Percentiles rank a stretch among this genome's conserved stretches.
Evolutionary conservation across 1,284 basidiomycete genomes (phyloP).

Genomic region (Schizophyllum commune): DNA sequence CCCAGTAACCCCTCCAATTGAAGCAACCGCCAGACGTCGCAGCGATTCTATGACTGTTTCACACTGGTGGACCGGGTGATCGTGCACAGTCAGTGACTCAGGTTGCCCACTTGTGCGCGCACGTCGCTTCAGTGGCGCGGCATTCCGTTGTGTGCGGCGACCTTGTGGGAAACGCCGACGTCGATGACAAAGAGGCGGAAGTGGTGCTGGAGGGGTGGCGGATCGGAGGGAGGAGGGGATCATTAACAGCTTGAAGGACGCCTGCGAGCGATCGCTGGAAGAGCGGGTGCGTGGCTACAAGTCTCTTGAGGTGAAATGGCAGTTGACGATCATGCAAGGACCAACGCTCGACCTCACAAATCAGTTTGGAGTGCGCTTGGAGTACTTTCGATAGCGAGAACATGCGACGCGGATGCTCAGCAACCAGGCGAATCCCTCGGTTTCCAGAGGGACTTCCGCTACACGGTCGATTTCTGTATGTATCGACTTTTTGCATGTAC

Average conservation of each 20-base stretch:
- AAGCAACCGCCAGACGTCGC: slow-evolving; percentile 68
- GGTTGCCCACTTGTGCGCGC: slow-evolving; percentile 82
- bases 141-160: slow-evolving; percentile 72
- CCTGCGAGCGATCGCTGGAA: slow-evolving; percentile 82
- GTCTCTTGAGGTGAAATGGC: neutral
- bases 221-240: slow-evolving; percentile 82
- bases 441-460: slow-evolving; percentile 80
- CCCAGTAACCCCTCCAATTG: neutral
- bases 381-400: slow-evolving; percentile 90
- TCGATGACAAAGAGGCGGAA: slow-evolving; percentile 66
- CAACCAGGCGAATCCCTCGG: slow-evolving; percentile 85
- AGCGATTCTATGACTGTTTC: slow-evolving; percentile 96
- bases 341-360: slow-evolving; percentile 71
- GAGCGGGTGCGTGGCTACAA: slow-evolving; percentile 55
- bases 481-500: slow-evolving; percentile 85
- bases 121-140: slow-evolving; percentile 66
- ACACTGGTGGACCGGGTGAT: slow-evolving; percentile 80
- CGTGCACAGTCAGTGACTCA: slow-evolving; percentile 86
- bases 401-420: slow-evolving; percentile 86
- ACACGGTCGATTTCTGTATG: slow-evolving; percentile 95
- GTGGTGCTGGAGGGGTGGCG: slow-evolving; percentile 78
- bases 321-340: slow-evolving; percentile 39
- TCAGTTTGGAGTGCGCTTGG: slow-evolving; percentile 67
- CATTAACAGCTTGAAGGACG: slow-evolving; percentile 80
- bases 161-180: slow-evolving; percentile 61